Evolutionary conservation across 305 asterid species (phyloP).

Genomic region (Plantago lanceolata): DNA sequence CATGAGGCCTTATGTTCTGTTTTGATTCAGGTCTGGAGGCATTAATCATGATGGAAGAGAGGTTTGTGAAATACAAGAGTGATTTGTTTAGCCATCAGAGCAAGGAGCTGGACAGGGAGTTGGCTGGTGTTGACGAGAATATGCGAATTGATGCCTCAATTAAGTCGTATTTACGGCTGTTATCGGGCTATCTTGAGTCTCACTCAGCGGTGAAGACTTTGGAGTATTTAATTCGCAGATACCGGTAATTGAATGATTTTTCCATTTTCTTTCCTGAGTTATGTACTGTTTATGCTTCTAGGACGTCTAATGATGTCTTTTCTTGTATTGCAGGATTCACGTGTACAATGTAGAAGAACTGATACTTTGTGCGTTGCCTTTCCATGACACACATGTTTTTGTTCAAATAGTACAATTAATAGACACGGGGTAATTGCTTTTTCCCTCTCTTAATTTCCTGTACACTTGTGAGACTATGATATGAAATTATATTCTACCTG

Average conservation of each 20-base stretch:
- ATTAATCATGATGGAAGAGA: slow-evolving; percentile 49
- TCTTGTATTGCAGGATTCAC: slow-evolving; percentile 55
- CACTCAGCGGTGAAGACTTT: slow-evolving; percentile 62
- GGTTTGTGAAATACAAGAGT: slow-evolving; percentile 55
- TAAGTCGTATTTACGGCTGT: slow-evolving; percentile 54
- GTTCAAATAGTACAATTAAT: slow-evolving; percentile 73
- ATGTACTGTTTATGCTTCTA: slow-evolving; percentile 9
- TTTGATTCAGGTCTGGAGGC: slow-evolving; percentile 62
- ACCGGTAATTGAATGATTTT: slow-evolving; percentile 43
- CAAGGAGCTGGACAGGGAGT: slow-evolving; percentile 75
- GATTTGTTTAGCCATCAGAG: slow-evolving; percentile 75
- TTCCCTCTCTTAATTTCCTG: not conserved
- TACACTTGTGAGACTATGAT: slow-evolving; percentile 10
- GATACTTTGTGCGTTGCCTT: slow-evolving; percentile 81
- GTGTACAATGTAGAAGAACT: slow-evolving; percentile 66
- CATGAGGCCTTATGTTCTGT: not conserved
- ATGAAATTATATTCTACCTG: slow-evolving; percentile 5
- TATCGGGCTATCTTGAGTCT: slow-evolving; percentile 61
- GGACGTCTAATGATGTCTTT: not conserved
- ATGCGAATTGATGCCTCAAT: slow-evolving; percentile 51
- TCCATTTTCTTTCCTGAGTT: not conserved
- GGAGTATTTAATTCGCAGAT: slow-evolving; percentile 87
- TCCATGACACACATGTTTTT: slow-evolving; percentile 78
- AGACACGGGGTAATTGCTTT: slow-evolving; percentile 53
- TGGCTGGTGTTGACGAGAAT: slow-evolving; percentile 59